Conservation (phyloP, 352 stramenopile species). For the Globisporangium parvum region DNA sequence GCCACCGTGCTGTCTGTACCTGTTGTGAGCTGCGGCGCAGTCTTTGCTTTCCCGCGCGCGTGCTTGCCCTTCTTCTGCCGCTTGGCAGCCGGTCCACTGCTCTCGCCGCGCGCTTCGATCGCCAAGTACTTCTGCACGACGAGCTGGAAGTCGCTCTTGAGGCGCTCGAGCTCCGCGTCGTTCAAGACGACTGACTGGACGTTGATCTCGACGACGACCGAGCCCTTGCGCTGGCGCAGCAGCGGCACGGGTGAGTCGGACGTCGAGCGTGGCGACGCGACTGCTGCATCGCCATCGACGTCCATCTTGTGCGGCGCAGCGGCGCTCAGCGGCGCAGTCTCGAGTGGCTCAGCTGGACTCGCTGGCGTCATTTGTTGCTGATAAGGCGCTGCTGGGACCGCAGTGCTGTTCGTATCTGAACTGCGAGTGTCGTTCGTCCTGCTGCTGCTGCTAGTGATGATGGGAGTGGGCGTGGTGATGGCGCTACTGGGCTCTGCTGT, state of each 20-base stretch:
- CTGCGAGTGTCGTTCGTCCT: background rate
- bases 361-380: no score
- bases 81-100: conserved; percentile 32
- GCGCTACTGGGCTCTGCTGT: background rate
- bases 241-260: conserved; percentile 18
- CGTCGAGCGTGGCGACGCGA: conserved; percentile 6
- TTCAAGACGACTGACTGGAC: conserved; percentile 25
- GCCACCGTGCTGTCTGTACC: conserved; percentile 5
- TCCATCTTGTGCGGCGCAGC: conserved; percentile 1
- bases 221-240: conserved; percentile 2
- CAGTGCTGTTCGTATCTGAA: no score
- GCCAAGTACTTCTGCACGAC: conserved; percentile 28
- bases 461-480: no score
- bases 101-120: conserved; percentile 15
- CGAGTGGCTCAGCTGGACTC: background rate
- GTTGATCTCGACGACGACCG: conserved; percentile 12
- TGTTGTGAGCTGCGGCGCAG: background rate
- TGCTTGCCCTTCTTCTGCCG: conserved; percentile 66
- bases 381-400: no score
- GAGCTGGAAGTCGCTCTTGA: conserved; percentile 38
- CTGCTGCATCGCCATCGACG: background rate
- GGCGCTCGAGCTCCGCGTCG: conserved; percentile 27
- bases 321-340: background rate
- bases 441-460: no score
- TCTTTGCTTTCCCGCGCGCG: conserved; percentile 17